Evolutionary conservation across 176 grass and related monocot species (phyloP), one percentile per base, ranked within the genome.

Genomic region (Oryza officinalis): DNA sequence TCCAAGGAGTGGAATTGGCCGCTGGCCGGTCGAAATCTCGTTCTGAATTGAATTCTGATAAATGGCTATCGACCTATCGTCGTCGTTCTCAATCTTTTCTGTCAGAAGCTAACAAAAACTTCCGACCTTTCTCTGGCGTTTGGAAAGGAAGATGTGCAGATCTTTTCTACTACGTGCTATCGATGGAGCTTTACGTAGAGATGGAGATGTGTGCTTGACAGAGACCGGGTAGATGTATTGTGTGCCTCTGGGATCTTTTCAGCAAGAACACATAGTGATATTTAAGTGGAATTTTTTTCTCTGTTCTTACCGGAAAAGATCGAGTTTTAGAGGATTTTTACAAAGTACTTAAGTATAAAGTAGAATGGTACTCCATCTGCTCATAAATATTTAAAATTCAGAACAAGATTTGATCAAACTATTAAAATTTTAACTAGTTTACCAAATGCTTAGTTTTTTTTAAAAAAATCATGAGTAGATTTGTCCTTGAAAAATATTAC

Each of bases 1-100:
- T 61, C 7, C 10, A 18, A 14, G 70, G 68, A 13, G 78, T 87
- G 82, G 68, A 10, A 71, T 87, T 87, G 71, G 25, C 45, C 32
- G 78, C 81, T 87, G 49, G 25, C 45, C 11, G 45, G 85, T 86
- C 69, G 45, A 61, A 32, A 20, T 81, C 70, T 66, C 15, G 25
- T 4, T 67, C 8, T 61, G 57, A 25, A 61, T n/a, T 81, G 57
- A 25, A 61, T n/a, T 81, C 85, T 67, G 70, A 75, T 86, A 70
- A 50, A 18, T 77, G n/a, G 77, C 18, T 67, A 67, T 49, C 47
- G n/a, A n/a, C n/a, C n/a, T n/a, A n/a, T 61, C 57, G 20, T 61
- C 57, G 57, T 52, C 46, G 46, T 81, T 61, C 60, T 38, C 78
- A 35, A 27, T 61, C 37, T 66, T 60, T 61, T 67, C 63, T 59